Evolutionary conservation across 2,329 filamentous ascomycete species (phyloP).

Genomic region (Tolypocladium inflatum): DNA sequence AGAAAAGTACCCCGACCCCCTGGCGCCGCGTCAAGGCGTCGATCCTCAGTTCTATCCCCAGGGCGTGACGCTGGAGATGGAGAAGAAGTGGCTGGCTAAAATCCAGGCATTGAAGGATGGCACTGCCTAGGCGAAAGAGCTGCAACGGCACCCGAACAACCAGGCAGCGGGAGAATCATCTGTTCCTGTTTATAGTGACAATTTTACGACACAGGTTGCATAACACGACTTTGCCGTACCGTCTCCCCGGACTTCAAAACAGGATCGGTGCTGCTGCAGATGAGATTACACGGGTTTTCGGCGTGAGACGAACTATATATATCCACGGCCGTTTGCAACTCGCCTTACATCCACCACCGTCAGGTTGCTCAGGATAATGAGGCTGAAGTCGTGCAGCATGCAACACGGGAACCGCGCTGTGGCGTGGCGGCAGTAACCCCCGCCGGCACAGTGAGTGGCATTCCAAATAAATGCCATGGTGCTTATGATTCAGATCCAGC

Average conservation of each 20-base stretch:
- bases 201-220: background rate
- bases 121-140: background rate
- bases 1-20: slow-evolving; percentile 37
- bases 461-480: background rate
- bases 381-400: background rate
- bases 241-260: background rate
- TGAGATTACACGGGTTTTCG: background rate
- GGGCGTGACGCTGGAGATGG: slow-evolving; percentile 30
- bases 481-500: no score
- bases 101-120: slow-evolving; percentile 12
- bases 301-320: background rate
- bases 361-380: background rate
- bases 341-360: background rate
- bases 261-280: background rate
- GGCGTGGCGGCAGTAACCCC: background rate
- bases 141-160: background rate
- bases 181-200: background rate
- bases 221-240: background rate
- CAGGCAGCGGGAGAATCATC: background rate
- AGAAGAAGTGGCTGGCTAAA: slow-evolving; percentile 26
- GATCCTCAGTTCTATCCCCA: slow-evolving; percentile 24
- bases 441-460: background rate
- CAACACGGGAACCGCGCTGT: background rate
- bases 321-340: background rate
- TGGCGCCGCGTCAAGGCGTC: slow-evolving; percentile 25